Conservation (phyloP, 1,139 yeast genomes). For the Pichia sp. region DNA sequence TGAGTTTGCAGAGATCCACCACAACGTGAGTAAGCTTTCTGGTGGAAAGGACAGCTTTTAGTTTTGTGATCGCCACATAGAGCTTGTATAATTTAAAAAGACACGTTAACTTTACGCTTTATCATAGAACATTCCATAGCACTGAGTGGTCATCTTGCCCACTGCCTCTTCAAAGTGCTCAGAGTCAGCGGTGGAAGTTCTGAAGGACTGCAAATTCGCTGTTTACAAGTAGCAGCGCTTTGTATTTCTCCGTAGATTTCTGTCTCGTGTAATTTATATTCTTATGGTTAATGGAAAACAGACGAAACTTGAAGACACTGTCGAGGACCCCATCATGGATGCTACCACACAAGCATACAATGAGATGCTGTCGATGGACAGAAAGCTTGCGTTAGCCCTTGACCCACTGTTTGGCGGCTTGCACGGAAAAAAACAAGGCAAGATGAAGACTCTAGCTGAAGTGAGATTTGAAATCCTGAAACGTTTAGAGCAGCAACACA, state of each 20-base stretch:
- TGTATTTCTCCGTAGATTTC: too few relatives aligned
- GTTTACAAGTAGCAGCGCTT: too few relatives aligned
- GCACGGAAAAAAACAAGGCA: slow-evolving; percentile 3
- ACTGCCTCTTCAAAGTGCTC: too few relatives aligned
- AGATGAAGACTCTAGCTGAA: slow-evolving; percentile 13
- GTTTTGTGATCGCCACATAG: neutral
- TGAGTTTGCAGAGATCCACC: slow-evolving; percentile 84
- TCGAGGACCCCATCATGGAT: neutral
- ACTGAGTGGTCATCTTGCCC: neutral
- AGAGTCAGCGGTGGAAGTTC: too few relatives aligned
- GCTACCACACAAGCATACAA: neutral
- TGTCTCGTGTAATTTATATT: too few relatives aligned
- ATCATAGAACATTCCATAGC: neutral
- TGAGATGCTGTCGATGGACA: slow-evolving; percentile 7
- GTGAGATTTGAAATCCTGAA: slow-evolving; percentile 1
- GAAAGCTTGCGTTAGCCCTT: slow-evolving; percentile 14
- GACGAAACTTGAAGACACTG: too few relatives aligned
- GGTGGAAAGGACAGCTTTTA: slow-evolving; percentile 19
- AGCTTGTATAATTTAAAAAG: neutral
- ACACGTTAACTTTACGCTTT: too few relatives aligned
- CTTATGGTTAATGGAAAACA: too few relatives aligned
- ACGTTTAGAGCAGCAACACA: neutral
- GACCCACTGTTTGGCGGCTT: slow-evolving; percentile 12
- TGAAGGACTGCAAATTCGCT: too few relatives aligned
- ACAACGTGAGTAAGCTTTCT: slow-evolving; percentile 45